phyloP scores from a whole-genome alignment of 2,329 filamentous ascomycete species.

The Verticillium tricorpus region DNA sequence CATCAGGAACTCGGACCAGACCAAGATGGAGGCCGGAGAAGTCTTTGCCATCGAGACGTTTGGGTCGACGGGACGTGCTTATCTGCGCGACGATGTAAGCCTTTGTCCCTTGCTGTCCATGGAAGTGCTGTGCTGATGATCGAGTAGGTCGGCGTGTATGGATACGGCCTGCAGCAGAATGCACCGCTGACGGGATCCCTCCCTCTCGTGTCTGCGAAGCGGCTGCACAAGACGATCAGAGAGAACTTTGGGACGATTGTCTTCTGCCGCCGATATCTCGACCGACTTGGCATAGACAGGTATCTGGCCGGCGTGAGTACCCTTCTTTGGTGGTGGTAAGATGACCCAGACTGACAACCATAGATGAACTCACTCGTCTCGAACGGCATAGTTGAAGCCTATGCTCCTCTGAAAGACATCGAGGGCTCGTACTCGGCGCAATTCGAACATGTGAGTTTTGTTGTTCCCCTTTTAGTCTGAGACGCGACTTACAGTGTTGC shows the following conservation, averaged over 20 bases:
- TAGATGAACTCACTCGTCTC: slow-evolving; percentile 54
- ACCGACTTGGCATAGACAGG: slow-evolving; percentile 55
- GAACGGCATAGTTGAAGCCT: slow-evolving; percentile 52
- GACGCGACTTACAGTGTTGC: background rate
- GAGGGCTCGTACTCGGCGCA: slow-evolving; percentile 60
- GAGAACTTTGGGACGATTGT: slow-evolving; percentile 59
- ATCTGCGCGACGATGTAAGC: slow-evolving; percentile 75
- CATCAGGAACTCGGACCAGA: slow-evolving; percentile 80
- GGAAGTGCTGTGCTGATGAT: too few species aligned
- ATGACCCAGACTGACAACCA: slow-evolving; percentile 9
- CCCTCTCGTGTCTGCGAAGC: slow-evolving; percentile 48
- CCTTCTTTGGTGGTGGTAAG: rapidly evolving
- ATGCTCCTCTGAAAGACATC: slow-evolving; percentile 52
- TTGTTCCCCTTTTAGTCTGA: background rate
- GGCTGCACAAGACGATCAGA: slow-evolving; percentile 52
- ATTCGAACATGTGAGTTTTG: slow-evolving; percentile 47
- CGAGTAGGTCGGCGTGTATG: slow-evolving; percentile 42
- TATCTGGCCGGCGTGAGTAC: slow-evolving; percentile 52
- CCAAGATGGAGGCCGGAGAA: slow-evolving; percentile 97
- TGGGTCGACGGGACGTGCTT: slow-evolving; percentile 86
- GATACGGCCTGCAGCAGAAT: slow-evolving; percentile 40
- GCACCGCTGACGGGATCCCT: slow-evolving; percentile 28
- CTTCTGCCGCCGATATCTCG: slow-evolving; percentile 58
- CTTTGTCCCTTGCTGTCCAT: background rate
- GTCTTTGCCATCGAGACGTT: slow-evolving; percentile 96